Evolutionary conservation across 2,329 filamentous ascomycete genomes (phyloP), one percentile per base, ranked within the genome.

Genomic region (Epichloe hybrida): DNA sequence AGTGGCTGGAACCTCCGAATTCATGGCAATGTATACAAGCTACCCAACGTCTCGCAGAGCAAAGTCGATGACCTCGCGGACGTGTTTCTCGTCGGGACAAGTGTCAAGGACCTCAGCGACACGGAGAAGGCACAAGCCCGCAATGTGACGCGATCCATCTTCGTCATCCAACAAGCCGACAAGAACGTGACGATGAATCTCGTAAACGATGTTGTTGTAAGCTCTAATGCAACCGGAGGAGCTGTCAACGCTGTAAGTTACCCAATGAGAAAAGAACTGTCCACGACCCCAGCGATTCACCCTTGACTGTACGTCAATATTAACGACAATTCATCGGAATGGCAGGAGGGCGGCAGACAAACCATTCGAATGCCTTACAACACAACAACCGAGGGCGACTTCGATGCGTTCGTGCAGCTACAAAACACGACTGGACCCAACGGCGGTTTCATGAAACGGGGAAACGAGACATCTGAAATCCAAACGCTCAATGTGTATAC

Each of bases 1-100:
- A 66, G 80, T 52, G 83, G 83, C 36, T 90, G 86, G 86, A 87
- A 82, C 55, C 74, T 89, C 3, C 76, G 84, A 31, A 79, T 89
- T 55, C 86, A 85, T 56, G 86, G 86, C 57, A 88, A 88, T 59
- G 81, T 89, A n/a, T 90, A 83, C 72, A 89, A 88, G 64, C 77
- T 84, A 54, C 86, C 86, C 1, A 77, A 86, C 53, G 81, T 85
- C 36, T 76, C 75, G 1, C 71, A 79, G 57, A 69, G 71, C 36
- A 85, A 79, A 57, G 69, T 90, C 44, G 76, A 90, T 57, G 72
- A 81, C 38, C 71, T 89, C 3, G 83, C 84, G 52, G 81, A 88
- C 56, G 64, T 79, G 35, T 88, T 89, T 66, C 72, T 90, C 9
- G 75, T 88, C 53, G 82, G 75, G 47, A 80, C 77, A 5, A 73